phyloP scores from a whole-genome alignment of 2,329 filamentous ascomycete species.

The Periconia sp. region DNA sequence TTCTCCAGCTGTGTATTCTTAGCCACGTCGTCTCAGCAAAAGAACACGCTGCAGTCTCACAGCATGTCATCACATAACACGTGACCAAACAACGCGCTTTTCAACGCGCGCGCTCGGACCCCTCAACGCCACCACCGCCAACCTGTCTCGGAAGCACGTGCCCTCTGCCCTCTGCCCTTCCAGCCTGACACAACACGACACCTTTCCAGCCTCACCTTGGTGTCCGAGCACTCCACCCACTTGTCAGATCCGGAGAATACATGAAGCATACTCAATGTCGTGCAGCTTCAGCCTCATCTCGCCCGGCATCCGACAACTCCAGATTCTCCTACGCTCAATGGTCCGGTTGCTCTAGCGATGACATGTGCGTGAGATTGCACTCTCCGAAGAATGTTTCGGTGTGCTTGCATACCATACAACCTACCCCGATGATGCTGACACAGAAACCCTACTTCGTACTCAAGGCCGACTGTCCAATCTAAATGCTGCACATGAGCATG shows the following conservation, averaged over 20 bases:
- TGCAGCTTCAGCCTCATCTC: slow-evolving; percentile 12
- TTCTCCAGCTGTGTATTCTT: no score
- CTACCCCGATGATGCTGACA: no score
- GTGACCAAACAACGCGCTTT: no score
- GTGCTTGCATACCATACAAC: no score
- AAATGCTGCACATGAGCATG: no score
- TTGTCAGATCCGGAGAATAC: slow-evolving; percentile 5
- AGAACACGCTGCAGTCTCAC: background rate
- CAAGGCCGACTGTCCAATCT: no score
- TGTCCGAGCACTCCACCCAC: slow-evolving; percentile 3
- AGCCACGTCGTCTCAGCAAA: background rate
- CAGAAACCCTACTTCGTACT: no score
- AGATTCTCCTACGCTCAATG: background rate
- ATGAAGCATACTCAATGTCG: slow-evolving; percentile 8
- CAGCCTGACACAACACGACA: slow-evolving; percentile 3
- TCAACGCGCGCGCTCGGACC: background rate
- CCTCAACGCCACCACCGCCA: slow-evolving; percentile 1
- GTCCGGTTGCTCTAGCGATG: slow-evolving; percentile 9
- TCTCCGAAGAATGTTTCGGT: background rate
- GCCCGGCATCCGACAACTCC: background rate
- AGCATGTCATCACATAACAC: background rate
- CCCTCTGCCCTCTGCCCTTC: slow-evolving; percentile 5
- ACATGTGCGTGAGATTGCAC: background rate
- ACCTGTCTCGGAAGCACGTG: slow-evolving; percentile 10
- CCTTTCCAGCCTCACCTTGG: slow-evolving; percentile 2